A percentile compares a stretch with the other conserved stretches of the same genome.
These are phyloP conservation scores for Phragmites australis DNA, from an alignment of 176 grass and related monocot species.

Conservation along the genomic window DNA sequence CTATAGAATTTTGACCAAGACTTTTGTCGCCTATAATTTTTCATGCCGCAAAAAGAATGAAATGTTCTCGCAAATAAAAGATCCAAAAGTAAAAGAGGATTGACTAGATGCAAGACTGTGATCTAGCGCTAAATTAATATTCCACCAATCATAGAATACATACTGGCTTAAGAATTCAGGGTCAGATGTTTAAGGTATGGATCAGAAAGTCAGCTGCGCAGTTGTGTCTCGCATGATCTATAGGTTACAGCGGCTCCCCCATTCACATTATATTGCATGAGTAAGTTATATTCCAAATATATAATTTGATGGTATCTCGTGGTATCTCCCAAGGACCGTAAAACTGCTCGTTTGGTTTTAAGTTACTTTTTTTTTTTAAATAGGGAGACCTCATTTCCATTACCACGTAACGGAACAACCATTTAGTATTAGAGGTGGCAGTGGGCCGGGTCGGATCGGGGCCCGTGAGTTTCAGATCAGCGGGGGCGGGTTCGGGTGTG, in stretches of 20 bases:
- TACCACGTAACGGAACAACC: no score
- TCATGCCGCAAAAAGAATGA: not conserved
- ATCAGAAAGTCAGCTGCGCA: not conserved
- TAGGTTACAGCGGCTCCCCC: not conserved
- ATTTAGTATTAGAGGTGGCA: no score
- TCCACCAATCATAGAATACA: not conserved
- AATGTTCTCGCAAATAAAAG: not conserved
- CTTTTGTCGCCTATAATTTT: not conserved
- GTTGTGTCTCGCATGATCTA: not conserved
- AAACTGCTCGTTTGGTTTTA: no score
- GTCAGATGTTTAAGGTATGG: not conserved
- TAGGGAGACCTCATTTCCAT: no score
- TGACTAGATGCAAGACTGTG: not conserved
- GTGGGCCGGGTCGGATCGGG: no score
- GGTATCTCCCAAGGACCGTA: no score
- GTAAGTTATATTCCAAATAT: constrained; percentile 25
- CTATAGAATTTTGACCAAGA: no score
- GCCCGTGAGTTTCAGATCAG: no score
- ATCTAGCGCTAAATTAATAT: not conserved
- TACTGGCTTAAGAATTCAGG: not conserved
- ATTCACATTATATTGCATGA: constrained; percentile 9
- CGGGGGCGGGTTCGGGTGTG: no score
- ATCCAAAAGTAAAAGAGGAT: not conserved
- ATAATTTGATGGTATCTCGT: no score
- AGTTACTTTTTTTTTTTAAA: no score